A percentile compares a stretch with the other conserved stretches of the same genome.
Evolutionary conservation across 2,329 filamentous ascomycete species (phyloP).

Genomic region (Aspergillus clavatus): DNA sequence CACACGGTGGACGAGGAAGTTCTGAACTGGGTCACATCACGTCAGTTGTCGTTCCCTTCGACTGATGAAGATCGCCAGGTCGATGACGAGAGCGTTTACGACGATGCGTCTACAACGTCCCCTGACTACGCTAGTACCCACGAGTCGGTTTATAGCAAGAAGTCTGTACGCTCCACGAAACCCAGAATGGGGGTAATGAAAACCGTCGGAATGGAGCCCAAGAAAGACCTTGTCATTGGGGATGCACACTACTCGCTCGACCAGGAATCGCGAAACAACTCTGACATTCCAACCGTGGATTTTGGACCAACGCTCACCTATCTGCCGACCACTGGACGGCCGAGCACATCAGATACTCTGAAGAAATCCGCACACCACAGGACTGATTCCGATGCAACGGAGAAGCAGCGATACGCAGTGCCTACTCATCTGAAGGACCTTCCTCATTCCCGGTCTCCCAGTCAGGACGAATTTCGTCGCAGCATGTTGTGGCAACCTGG

Average conservation of each 20-base stretch:
- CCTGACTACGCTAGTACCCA: conserved; percentile 75
- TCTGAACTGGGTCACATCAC: conserved; percentile 46
- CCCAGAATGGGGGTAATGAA: conserved; percentile 76
- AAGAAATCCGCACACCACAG: conserved; percentile 32
- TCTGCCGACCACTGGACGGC: conserved; percentile 49
- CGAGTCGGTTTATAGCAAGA: conserved; percentile 46
- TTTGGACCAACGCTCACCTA: conserved; percentile 82
- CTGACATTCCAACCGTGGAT: conserved; percentile 68
- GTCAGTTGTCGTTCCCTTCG: conserved; percentile 21
- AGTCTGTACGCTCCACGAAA: conserved; percentile 41
- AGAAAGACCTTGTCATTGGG: conserved; percentile 42
- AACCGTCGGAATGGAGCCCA: conserved; percentile 60
- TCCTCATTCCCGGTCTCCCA: conserved; percentile 37
- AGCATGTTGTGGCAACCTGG: conserved; percentile 77
- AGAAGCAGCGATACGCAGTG: conserved; percentile 23
- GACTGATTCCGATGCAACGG: conserved; percentile 29
- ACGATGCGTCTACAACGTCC: conserved; percentile 58
- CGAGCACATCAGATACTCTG: conserved; percentile 53
- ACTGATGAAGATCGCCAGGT: conserved; percentile 21
- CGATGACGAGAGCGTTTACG: conserved; percentile 49
- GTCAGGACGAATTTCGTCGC: conserved; percentile 52
- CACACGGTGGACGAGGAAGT: conserved; percentile 46
- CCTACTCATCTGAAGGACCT: conserved; percentile 26
- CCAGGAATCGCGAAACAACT: conserved; percentile 32
- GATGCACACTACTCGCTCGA: conserved; percentile 43